Conservation (phyloP, 495 filamentous ascomycete genomes). For the Entonaema liquescens region DNA sequence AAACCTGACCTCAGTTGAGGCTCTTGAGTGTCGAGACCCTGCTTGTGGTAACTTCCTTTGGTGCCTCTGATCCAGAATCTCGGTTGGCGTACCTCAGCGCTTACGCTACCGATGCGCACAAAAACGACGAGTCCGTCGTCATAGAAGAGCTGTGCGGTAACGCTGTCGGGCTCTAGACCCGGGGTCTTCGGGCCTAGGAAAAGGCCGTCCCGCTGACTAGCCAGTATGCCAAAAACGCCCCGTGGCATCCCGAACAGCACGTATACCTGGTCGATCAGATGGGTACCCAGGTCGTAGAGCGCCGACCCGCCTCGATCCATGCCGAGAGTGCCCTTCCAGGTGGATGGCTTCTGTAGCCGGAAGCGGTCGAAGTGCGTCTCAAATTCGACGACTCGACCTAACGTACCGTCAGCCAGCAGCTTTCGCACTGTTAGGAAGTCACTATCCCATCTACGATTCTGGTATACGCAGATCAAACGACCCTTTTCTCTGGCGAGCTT, state of each 20-base stretch:
- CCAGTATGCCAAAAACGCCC: constrained; percentile 72
- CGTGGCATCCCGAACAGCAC: constrained; percentile 80
- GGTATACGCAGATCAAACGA: constrained; percentile 79
- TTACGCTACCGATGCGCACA: constrained; percentile 75
- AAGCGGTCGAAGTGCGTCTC: constrained; percentile 89
- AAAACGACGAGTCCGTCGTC: constrained; percentile 65
- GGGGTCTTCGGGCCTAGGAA: constrained; percentile 53
- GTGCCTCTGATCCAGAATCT: constrained; percentile 84
- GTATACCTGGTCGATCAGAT: constrained; percentile 84
- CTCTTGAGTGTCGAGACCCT: constrained; percentile 81
- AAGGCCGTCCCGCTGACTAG: constrained; percentile 66
- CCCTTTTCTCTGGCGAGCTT: constrained; percentile 67
- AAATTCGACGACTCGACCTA: constrained; percentile 80
- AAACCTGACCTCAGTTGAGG: constrained; percentile 77
- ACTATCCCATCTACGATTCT: constrained; percentile 87
- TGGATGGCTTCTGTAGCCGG: constrained; percentile 63
- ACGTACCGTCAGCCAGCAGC: constrained; percentile 61
- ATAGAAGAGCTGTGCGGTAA: constrained; percentile 76
- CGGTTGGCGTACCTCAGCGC: constrained; percentile 73
- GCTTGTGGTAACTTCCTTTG: constrained; percentile 84
- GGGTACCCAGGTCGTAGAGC: constrained; percentile 84
- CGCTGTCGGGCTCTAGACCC: constrained; percentile 71
- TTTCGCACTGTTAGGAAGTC: constrained; percentile 82
- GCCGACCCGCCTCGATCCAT: constrained; percentile 72
- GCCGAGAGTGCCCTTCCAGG: constrained; percentile 73